Percentiles rank a stretch among this genome's conserved stretches.
Conservation (phyloP, 1,284 basidiomycete genomes). For the Irpex sp. region DNA sequence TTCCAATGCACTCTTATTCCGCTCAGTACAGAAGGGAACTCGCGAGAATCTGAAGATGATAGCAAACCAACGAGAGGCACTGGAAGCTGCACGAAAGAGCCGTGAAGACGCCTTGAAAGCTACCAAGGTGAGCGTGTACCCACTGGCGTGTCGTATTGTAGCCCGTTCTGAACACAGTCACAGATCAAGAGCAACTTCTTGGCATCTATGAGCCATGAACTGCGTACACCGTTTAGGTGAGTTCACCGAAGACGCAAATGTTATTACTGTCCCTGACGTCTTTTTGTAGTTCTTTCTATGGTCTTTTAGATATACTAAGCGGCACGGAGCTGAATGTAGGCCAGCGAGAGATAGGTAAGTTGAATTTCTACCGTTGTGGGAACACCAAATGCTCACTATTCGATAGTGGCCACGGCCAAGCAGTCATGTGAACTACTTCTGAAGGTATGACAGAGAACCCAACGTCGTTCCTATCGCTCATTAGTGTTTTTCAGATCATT, state of each 20-base stretch:
- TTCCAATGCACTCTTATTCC: constrained; percentile 67
- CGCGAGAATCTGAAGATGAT: constrained; percentile 74
- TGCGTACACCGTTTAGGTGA: constrained; percentile 70
- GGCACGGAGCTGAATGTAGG: constrained; percentile 63
- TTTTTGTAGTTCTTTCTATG: constrained; percentile 60
- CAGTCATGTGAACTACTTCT: constrained; percentile 68
- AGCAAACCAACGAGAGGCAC: constrained; percentile 57
- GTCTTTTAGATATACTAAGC: constrained; percentile 62
- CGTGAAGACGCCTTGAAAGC: constrained; percentile 69
- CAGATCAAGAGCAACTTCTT: constrained; percentile 74
- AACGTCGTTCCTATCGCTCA: neutral
- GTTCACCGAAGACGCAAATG: neutral
- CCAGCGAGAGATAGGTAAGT: constrained; percentile 62
- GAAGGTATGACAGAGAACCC: constrained; percentile 38
- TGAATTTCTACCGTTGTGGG: neutral
- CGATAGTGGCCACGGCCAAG: constrained; percentile 65
- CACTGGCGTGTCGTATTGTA: neutral
- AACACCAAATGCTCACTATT: neutral
- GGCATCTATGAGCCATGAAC: constrained; percentile 72
- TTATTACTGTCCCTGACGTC: neutral
- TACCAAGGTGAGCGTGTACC: constrained; percentile 44
- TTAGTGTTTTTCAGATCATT: constrained; percentile 47
- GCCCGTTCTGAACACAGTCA: neutral
- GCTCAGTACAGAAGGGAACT: constrained; percentile 67
- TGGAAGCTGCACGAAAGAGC: constrained; percentile 63